Conservation (phyloP, 352 stramenopile genomes). For the Plasmopara muralis region DNA sequence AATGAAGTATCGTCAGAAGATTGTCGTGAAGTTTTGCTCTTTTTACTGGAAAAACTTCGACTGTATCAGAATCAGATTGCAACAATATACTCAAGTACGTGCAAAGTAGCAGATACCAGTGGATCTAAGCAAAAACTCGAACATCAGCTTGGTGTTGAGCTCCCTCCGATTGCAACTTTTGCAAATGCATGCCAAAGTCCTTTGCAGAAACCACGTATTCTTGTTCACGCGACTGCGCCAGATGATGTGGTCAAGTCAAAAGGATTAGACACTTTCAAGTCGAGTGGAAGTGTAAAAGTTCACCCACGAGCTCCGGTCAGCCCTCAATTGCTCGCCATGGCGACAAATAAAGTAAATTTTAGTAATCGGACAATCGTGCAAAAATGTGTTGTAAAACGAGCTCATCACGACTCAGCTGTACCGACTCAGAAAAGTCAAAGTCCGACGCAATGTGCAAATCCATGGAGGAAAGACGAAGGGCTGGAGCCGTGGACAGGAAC, state of each 20-base stretch:
- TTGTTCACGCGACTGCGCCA: slow-evolving; percentile 29
- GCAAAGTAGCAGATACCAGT: not conserved
- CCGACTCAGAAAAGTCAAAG: slow-evolving; percentile 8
- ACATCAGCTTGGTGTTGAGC: slow-evolving; percentile 48
- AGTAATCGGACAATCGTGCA: slow-evolving; percentile 5
- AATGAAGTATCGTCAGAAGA: slow-evolving; percentile 50
- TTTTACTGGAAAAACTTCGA: slow-evolving; percentile 62
- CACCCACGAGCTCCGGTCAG: slow-evolving; percentile 8
- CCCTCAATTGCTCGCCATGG: slow-evolving; percentile 31
- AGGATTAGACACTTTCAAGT: slow-evolving; percentile 6
- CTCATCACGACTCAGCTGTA: not conserved
- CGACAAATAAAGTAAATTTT: slow-evolving; percentile 44
- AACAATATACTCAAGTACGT: slow-evolving; percentile 24
- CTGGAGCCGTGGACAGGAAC: slow-evolving; percentile 12
- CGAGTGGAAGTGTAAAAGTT: slow-evolving; percentile 1
- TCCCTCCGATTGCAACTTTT: slow-evolving; percentile 35
- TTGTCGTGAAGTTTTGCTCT: slow-evolving; percentile 36
- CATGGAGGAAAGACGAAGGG: slow-evolving; percentile 9
- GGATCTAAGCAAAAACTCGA: slow-evolving; percentile 24
- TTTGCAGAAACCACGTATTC: slow-evolving; percentile 43
- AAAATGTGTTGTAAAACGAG: slow-evolving; percentile 15
- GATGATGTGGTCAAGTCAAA: slow-evolving; percentile 18
- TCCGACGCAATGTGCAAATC: slow-evolving; percentile 7
- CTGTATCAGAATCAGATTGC: slow-evolving; percentile 50
- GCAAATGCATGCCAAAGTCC: slow-evolving; percentile 6